Conservation (phyloP, 805 yeast genomes). For the Candida chilensis region DNA sequence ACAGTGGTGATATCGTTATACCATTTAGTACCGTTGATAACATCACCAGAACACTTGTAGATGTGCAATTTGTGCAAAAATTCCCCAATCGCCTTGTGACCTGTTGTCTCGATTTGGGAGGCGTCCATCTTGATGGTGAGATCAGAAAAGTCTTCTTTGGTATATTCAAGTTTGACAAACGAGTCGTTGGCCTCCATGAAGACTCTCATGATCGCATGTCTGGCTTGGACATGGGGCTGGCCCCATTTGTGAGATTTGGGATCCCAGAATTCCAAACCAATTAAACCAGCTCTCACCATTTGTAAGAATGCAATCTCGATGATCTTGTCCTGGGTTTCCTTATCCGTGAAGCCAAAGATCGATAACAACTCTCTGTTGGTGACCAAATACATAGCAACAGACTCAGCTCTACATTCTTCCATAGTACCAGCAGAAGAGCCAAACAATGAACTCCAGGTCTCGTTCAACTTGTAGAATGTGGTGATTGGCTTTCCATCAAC, state of each 20-base stretch:
- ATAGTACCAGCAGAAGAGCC: slow-evolving; percentile 79
- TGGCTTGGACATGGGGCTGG: slow-evolving; percentile 91
- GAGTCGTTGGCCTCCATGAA: slow-evolving; percentile 55
- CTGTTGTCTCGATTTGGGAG: slow-evolving; percentile 54
- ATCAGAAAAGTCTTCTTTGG: slow-evolving; percentile 43
- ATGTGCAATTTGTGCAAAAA: slow-evolving; percentile 67
- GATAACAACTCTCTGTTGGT: slow-evolving; percentile 59
- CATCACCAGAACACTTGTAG: slow-evolving; percentile 73
- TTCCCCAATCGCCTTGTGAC: slow-evolving; percentile 65
- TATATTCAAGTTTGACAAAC: slow-evolving; percentile 45
- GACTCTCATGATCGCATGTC: slow-evolving; percentile 76
- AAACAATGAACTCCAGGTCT: slow-evolving; percentile 86
- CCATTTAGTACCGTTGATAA: slow-evolving; percentile 50
- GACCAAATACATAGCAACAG: slow-evolving; percentile 75
- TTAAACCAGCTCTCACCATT: slow-evolving; percentile 84
- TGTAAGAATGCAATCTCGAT: slow-evolving; percentile 60
- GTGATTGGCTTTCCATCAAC: slow-evolving; percentile 51
- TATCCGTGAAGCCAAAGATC: slow-evolving; percentile 59
- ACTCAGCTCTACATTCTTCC: slow-evolving; percentile 91
- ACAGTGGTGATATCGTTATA: slow-evolving; percentile 65
- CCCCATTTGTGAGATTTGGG: slow-evolving; percentile 82
- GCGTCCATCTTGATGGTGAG: slow-evolving; percentile 51
- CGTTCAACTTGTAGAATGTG: slow-evolving; percentile 69
- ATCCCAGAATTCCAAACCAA: slow-evolving; percentile 83
- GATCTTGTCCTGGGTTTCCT: slow-evolving; percentile 54